phyloP scores from a whole-genome alignment of 2,329 filamentous ascomycete genomes.

The Diaporthe sp. region DNA sequence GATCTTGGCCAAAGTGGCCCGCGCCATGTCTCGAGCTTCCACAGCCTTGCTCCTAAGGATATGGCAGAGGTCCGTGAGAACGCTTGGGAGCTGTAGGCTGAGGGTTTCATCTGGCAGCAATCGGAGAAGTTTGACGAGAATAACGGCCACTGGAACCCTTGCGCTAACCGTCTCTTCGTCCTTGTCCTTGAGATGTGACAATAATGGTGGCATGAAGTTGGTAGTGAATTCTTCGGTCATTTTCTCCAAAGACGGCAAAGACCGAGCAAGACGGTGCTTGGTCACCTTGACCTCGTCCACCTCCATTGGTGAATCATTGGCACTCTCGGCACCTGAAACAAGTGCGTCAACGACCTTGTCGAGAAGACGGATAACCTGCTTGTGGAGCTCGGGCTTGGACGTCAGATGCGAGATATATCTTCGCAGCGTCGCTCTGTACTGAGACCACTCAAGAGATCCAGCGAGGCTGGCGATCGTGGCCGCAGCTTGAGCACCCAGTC shows the following conservation, averaged over 20 bases:
- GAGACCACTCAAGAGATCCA: conserved; percentile 86
- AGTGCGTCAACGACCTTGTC: conserved; percentile 86
- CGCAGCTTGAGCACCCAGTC: conserved; percentile 88
- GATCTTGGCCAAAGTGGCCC: conserved; percentile 89
- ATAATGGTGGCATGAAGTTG: conserved; percentile 82
- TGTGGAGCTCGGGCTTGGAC: conserved; percentile 85
- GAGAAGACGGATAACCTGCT: conserved; percentile 86
- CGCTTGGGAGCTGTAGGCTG: conserved; percentile 80
- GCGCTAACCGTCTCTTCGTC: conserved; percentile 95
- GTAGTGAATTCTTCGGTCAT: conserved; percentile 79
- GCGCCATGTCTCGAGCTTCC: conserved; percentile 90
- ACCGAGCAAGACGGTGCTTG: conserved; percentile 68
- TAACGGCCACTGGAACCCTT: conserved; percentile 89
- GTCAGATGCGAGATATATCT: conserved; percentile 87
- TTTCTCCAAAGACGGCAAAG: conserved; percentile 76
- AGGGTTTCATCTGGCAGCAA: conserved; percentile 82
- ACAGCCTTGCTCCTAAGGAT: conserved; percentile 91
- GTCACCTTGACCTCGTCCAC: conserved; percentile 51
- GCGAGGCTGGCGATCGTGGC: conserved; percentile 82
- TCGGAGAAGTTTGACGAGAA: conserved; percentile 88
- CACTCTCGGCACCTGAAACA: conserved; percentile 62
- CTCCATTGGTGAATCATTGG: conserved; percentile 56
- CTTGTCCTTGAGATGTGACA: conserved; percentile 92
- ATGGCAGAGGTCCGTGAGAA: conserved; percentile 92
- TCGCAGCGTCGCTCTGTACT: conserved; percentile 87